Conservation (phyloP, 768 basidiomycete species). For the Tubosaeta sp. region DNA sequence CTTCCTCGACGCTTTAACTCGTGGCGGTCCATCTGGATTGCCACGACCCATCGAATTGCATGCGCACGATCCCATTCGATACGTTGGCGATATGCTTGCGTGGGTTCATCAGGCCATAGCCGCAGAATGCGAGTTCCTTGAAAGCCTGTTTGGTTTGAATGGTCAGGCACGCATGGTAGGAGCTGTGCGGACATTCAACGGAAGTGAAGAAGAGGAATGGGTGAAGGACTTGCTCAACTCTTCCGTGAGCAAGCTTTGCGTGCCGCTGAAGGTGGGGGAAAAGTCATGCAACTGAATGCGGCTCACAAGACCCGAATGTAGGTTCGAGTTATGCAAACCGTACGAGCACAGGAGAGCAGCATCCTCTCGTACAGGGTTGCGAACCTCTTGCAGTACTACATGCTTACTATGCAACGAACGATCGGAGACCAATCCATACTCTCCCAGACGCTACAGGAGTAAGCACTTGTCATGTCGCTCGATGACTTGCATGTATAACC, state of each 20-base stretch:
- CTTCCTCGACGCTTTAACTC: constrained; percentile 84
- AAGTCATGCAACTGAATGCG: neutral
- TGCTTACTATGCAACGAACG: constrained; percentile 88
- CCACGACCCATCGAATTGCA: constrained; percentile 96
- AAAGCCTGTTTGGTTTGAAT: constrained; percentile 72
- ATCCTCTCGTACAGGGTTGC: constrained; percentile 91
- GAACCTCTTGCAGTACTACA: constrained; percentile 93
- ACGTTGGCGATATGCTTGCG: constrained; percentile 97
- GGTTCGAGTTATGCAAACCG: constrained; percentile 90
- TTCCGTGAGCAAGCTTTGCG: constrained; percentile 76
- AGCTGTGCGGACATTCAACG: constrained; percentile 51
- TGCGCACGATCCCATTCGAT: constrained; percentile 94
- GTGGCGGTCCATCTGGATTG: constrained; percentile 78
- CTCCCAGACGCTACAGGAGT: constrained; percentile 79
- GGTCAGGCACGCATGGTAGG: constrained; percentile 65
- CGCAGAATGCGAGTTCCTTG: constrained; percentile 90
- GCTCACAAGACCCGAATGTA: constrained; percentile 26
- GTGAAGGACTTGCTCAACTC: constrained; percentile 77
- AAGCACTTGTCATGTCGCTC: constrained; percentile 18
- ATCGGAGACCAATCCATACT: constrained; percentile 82
- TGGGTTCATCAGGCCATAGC: constrained; percentile 98
- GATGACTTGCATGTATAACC: neutral
- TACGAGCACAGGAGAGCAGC: constrained; percentile 89
- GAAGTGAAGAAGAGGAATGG: constrained; percentile 71
- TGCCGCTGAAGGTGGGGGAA: constrained; percentile 74